phyloP scores from a whole-genome alignment of 768 basidiomycete genomes.

The Lactarius psammicola region DNA sequence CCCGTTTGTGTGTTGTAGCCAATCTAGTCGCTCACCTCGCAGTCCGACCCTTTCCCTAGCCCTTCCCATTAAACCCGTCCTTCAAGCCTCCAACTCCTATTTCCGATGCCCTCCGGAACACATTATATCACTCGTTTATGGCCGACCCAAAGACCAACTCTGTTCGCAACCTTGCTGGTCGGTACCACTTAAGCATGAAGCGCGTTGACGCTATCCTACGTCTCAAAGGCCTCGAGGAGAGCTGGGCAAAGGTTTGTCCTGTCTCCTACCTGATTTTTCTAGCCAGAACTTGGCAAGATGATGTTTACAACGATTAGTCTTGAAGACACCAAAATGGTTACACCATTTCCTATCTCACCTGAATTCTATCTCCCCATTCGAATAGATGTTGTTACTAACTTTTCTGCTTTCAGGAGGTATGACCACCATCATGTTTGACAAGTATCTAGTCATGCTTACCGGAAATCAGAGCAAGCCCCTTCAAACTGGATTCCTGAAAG shows the following conservation, averaged over 20 bases:
- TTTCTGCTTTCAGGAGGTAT: constrained; percentile 30
- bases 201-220: constrained; percentile 82
- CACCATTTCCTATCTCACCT: constrained; percentile 35
- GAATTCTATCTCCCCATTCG: constrained; percentile 29
- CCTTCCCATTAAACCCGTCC: constrained; percentile 81
- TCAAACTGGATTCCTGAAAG: constrained; percentile 75
- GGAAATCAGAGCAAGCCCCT: constrained; percentile 53
- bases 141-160: constrained; percentile 53
- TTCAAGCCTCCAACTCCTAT: constrained; percentile 80
- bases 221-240: constrained; percentile 72
- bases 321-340: constrained; percentile 82
- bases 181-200: constrained; percentile 66
- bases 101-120: constrained; percentile 55
- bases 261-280: constrained; percentile 9
- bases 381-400: constrained; percentile 24
- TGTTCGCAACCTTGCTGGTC: constrained; percentile 58
- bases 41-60: constrained; percentile 45
- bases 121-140: constrained; percentile 63
- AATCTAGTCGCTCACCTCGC: constrained; percentile 21
- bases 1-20: constrained; percentile 17
- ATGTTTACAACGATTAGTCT: constrained; percentile 87
- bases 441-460: constrained; percentile 18
- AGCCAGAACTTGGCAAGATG: constrained; percentile 39
- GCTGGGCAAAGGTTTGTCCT: constrained; percentile 66
- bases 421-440: neutral